Base-by-base conservation (phyloP, 352 stramenopile species). In the Albugo laibachii region DNA sequence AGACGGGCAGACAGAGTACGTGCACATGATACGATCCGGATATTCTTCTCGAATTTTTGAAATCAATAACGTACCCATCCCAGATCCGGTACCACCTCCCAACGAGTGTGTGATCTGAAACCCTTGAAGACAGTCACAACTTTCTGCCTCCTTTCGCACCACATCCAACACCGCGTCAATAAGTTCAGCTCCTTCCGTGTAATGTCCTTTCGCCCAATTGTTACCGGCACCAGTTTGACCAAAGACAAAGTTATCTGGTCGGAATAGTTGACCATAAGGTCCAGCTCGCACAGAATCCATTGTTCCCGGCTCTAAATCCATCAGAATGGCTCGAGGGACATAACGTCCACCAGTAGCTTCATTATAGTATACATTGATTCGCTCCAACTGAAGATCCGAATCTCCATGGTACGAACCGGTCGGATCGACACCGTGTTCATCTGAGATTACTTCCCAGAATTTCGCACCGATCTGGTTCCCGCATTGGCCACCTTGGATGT, bases 51-150 rank as follows among this genome's bases (percentile, higher is more conserved):
- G 86, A 54, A 98, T 93, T 78, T 98, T 98, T 49, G 87, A 97
- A 50, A 99, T 96, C 53, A 99, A 69, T 50, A 98, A 87, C 54
- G 95, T 98, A 47, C 95, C 95, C 93, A 99, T 98, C 71, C 95
- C 95, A 36, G 93, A 96, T 48, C 94, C 95, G 34, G 95, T 99
- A 68, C 95, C 95, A 72, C 95, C 95, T 74, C 95, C 95, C 56
- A 99, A 94, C 21, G 95, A 99, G 78, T 99, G 94, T 27, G 93
- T 99, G 57, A 99, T 93, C 75, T 98, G 94, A 78, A 99, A 99
- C 60, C 94, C 95, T 69, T 99, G 95, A 37, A 99, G 83, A 64
- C 94, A 96, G 58, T 99, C 94, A 66, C 95, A 99, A 50, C 65
- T 81, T 68, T 99, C 95, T 24, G 91, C 87, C 63, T 98, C 94